Evolutionary conservation across 2,329 filamentous ascomycete species (phyloP), one percentile per base, ranked within the genome.

Genomic region (Aspergillus awamori): DNA sequence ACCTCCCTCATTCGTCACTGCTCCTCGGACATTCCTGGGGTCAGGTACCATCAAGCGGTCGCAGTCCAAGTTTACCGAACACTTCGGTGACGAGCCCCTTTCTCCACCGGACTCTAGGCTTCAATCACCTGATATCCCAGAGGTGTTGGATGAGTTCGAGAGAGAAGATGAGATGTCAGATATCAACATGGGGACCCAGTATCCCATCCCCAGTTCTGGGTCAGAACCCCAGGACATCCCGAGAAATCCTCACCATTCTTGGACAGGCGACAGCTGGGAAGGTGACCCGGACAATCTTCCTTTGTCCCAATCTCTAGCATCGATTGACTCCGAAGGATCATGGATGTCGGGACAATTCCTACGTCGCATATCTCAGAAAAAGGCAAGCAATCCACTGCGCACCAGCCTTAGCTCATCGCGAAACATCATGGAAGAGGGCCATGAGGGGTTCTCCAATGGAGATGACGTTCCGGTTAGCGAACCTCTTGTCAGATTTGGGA

Each of bases 281-380:
- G 67, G 83, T 79, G 38, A 74, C 55, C 67, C 73, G 55, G 70
- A 84, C 65, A 80, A 79, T 48, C 73, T 77, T 20, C 77, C 79
- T 36, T 67, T 93, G 72, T 92, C 93, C 30, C 89, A 93, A 75
- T 98, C 94, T 0, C 83, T 98, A 17, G 95, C 93, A 2, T 97
- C 93, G 0, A 92, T 98, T 61, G 95, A 97, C 72, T 97, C 93
- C 0, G 95, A 99, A 79, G 95, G 86, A 4, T 97, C 93, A 0
- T 99, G 95, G 95, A 87, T 99, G 48, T 95, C 93, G 3, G 93
- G 94, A 15, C 88, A 89, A 59, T 82, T 84, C 63, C 75, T 82
- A 81, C 82, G 65, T 71, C 81, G 59, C 73, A 81, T 72, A 75
- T 86, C 72, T 70, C 74, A 78, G 47, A 81, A 77, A 33, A 81